phyloP scores from a whole-genome alignment of 768 basidiomycete genomes.

The Chalciporus sphaerocephalus region DNA sequence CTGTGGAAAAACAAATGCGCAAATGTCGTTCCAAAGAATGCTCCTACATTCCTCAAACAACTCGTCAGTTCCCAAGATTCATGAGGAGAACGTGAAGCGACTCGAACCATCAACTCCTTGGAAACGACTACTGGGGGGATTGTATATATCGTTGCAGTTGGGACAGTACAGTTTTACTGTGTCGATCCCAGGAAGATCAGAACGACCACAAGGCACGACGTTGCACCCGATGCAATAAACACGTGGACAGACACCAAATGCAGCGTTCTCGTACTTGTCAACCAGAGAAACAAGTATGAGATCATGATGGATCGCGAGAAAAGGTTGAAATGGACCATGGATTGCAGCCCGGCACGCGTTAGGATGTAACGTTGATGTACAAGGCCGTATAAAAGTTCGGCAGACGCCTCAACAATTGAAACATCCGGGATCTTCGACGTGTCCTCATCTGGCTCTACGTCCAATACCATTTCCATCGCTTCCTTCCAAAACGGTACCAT shows the following conservation, averaged over 20 bases:
- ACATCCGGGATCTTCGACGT: conserved; percentile 95
- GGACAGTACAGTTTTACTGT: conserved; percentile 98
- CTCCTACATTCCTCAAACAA: conserved; percentile 52
- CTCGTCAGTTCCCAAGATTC: conserved; percentile 9
- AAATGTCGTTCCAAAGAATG: conserved; percentile 99
- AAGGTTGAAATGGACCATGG: conserved; percentile 63
- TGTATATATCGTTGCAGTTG: conserved; percentile 96
- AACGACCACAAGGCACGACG: conserved; percentile 92
- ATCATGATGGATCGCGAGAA: conserved; percentile 13
- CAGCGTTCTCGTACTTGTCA: conserved; percentile 89
- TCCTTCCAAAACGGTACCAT: conserved; percentile 99
- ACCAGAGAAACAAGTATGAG: conserved; percentile 47
- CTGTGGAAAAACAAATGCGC: conserved; percentile 97
- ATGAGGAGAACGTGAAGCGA: conserved; percentile 6
- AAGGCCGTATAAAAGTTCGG: conserved; percentile 94
- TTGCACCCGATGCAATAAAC: conserved; percentile 88
- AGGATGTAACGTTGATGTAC: conserved; percentile 98
- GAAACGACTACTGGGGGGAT: conserved; percentile 92
- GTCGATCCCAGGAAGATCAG: conserved; percentile 92
- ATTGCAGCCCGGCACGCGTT: conserved; percentile 87
- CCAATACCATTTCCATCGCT: conserved; percentile 99
- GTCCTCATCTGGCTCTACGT: conserved; percentile 98
- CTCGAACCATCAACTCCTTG: conserved; percentile 86
- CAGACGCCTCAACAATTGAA: conserved; percentile 95
- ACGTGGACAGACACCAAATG: conserved; percentile 92